Conservation (phyloP, 1,284 basidiomycete genomes). For the Heliocybe sulcata region DNA sequence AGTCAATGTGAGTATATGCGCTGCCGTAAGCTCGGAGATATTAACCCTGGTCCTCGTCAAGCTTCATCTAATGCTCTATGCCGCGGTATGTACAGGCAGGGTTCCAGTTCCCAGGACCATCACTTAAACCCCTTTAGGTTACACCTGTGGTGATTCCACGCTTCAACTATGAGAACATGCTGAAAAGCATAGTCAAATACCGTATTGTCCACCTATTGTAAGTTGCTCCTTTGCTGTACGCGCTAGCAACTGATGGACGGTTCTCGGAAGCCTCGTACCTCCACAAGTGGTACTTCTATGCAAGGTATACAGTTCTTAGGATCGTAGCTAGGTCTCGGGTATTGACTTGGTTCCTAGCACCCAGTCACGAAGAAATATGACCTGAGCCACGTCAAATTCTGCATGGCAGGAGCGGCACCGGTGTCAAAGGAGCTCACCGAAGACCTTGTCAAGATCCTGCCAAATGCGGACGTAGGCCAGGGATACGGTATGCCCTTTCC, state of each 20-base stretch:
- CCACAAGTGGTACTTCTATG: conserved; percentile 51
- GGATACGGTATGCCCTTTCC: conserved; percentile 42
- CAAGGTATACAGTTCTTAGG: too few species aligned
- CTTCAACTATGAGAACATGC: conserved; percentile 62
- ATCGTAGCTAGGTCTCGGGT: too few species aligned
- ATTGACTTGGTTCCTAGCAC: conserved; percentile 44
- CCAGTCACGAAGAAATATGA: conserved; percentile 62
- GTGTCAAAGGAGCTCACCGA: conserved; percentile 58
- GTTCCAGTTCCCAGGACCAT: neutral
- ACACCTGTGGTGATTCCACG: conserved; percentile 66
- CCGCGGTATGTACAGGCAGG: conserved; percentile 31
- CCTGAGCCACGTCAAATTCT: conserved; percentile 49
- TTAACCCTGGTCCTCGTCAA: conserved; percentile 13
- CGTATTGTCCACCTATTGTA: conserved; percentile 61
- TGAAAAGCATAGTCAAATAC: conserved; percentile 62
- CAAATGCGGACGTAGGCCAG: conserved; percentile 55
- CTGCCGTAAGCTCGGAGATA: conserved; percentile 4
- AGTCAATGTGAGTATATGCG: conserved; percentile 37
- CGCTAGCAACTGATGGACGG: conserved; percentile 11
- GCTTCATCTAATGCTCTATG: conserved; percentile 51
- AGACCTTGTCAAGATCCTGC: conserved; percentile 47
- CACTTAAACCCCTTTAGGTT: conserved; percentile 27
- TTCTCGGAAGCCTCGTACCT: conserved; percentile 50
- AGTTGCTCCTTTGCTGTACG: conserved; percentile 14
- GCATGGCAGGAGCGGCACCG: conserved; percentile 70